phyloP scores from a whole-genome alignment of 257 asterid genomes.

The Orobanche coerulescens region DNA sequence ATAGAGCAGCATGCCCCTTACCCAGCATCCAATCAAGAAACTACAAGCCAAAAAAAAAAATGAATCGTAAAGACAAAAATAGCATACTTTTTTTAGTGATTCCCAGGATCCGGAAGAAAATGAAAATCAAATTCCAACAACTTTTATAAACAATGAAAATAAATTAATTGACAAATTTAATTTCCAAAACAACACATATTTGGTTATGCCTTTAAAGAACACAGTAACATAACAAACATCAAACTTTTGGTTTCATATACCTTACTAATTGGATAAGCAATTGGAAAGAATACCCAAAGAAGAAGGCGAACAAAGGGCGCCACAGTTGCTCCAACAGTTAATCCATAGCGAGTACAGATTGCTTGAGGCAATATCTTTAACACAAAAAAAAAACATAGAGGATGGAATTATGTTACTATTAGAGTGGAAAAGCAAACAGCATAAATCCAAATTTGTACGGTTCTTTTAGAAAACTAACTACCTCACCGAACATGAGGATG shows the following conservation, averaged over 20 bases:
- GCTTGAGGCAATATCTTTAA: conserved; percentile 96
- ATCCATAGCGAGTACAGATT: conserved; percentile 87
- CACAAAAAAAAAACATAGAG: background rate
- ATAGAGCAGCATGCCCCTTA: conserved; percentile 87
- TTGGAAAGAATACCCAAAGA: conserved; percentile 81
- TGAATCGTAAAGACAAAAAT: background rate
- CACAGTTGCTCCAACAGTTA: conserved; percentile 80
- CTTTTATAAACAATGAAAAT: background rate
- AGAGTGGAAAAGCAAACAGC: background rate
- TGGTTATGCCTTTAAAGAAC: background rate
- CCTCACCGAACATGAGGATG: conserved; percentile 97
- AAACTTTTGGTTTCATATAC: conserved; percentile 26
- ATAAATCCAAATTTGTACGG: background rate
- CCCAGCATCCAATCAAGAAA: conserved; percentile 97
- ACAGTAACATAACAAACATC: conserved; percentile 3
- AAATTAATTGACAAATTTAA: background rate
- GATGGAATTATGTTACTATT: conserved; percentile 2
- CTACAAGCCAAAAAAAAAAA: conserved; percentile 41
- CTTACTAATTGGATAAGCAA: conserved; percentile 97
- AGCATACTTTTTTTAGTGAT: background rate
- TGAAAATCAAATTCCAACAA: background rate
- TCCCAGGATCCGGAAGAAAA: background rate
- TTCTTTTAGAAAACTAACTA: conserved; percentile 23
- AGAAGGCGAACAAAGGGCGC: conserved; percentile 92
- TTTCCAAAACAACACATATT: background rate